Conservation (phyloP, 352 stramenopile species). For the Phytophthora tubulina region DNA sequence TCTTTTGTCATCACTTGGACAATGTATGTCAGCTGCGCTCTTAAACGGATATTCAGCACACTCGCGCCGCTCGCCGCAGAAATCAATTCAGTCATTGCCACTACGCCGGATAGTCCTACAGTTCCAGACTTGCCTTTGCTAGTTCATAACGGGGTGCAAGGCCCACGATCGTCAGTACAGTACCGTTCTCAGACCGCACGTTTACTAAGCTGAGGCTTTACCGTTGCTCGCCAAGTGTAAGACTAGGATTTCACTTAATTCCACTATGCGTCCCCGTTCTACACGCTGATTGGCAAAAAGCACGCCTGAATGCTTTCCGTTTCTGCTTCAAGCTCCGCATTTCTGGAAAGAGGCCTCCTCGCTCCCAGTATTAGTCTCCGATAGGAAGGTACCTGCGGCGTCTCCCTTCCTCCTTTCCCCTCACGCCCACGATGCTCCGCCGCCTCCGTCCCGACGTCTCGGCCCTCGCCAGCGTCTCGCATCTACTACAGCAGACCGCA, state of each 20-base stretch:
- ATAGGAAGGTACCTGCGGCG: background rate
- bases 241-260: background rate
- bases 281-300: conserved; percentile 24
- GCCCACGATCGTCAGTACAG: background rate
- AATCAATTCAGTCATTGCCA: background rate
- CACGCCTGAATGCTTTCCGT: conserved; percentile 23
- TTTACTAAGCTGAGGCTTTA: conserved; percentile 3
- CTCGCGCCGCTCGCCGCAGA: background rate
- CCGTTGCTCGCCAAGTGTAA: conserved; percentile 11
- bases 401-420: background rate
- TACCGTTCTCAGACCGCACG: background rate
- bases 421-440: conserved; percentile 34
- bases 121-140: too few relatives aligned
- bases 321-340: conserved; percentile 36
- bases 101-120: background rate
- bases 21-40: background rate
- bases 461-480: conserved; percentile 20
- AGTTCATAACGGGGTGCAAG: too few relatives aligned
- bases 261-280: background rate
- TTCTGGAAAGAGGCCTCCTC: conserved; percentile 27
- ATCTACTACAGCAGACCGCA: conserved; percentile 23
- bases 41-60: background rate
- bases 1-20: too few relatives aligned
- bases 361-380: background rate
- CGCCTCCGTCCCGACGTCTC: conserved; percentile 21